phyloP scores from a whole-genome alignment of 1,139 yeast species.

The Taiozyma sp. region DNA sequence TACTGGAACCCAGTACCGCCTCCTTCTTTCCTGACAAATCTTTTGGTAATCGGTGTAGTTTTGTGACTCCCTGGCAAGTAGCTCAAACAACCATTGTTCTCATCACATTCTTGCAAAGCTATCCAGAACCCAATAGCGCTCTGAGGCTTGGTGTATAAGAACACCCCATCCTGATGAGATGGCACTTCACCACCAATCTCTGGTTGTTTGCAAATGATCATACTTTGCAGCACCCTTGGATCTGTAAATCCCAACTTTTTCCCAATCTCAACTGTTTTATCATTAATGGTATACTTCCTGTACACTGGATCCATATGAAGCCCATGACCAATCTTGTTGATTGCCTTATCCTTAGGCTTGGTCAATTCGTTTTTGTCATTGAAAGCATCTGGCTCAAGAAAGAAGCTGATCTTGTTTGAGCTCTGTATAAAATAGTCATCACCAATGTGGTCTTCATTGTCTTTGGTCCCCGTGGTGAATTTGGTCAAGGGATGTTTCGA shows the following conservation, averaged over 20 bases:
- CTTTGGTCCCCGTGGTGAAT: slow-evolving; percentile 50
- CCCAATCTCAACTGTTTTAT: slow-evolving; percentile 47
- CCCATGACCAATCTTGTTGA: slow-evolving; percentile 80
- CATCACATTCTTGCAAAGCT: slow-evolving; percentile 71
- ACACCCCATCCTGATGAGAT: slow-evolving; percentile 72
- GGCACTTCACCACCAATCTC: slow-evolving; percentile 73
- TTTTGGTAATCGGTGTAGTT: slow-evolving; percentile 47
- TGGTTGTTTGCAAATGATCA: slow-evolving; percentile 80
- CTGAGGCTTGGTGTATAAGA: slow-evolving; percentile 66
- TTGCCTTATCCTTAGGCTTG: slow-evolving; percentile 49
- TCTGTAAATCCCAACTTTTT: slow-evolving; percentile 47
- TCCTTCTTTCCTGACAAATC: slow-evolving; percentile 55
- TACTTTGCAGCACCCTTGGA: slow-evolving; percentile 71
- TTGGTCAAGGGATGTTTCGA: slow-evolving; percentile 63
- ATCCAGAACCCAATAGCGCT: slow-evolving; percentile 79
- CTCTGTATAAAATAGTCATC: slow-evolving; percentile 68
- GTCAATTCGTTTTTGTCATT: slow-evolving; percentile 37
- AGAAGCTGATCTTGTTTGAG: slow-evolving; percentile 62
- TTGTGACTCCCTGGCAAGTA: slow-evolving; percentile 75
- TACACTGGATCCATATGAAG: slow-evolving; percentile 51
- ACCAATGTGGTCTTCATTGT: slow-evolving; percentile 59
- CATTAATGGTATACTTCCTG: slow-evolving; percentile 43
- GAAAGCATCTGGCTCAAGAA: slow-evolving; percentile 71
- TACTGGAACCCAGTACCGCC: slow-evolving; percentile 44
- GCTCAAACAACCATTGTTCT: slow-evolving; percentile 62